Percentiles rank a stretch among this genome's conserved stretches.
Conservation (phyloP, 2,329 filamentous ascomycete genomes). For the Ophiognomonia clavigignenti-juglandacearum region DNA sequence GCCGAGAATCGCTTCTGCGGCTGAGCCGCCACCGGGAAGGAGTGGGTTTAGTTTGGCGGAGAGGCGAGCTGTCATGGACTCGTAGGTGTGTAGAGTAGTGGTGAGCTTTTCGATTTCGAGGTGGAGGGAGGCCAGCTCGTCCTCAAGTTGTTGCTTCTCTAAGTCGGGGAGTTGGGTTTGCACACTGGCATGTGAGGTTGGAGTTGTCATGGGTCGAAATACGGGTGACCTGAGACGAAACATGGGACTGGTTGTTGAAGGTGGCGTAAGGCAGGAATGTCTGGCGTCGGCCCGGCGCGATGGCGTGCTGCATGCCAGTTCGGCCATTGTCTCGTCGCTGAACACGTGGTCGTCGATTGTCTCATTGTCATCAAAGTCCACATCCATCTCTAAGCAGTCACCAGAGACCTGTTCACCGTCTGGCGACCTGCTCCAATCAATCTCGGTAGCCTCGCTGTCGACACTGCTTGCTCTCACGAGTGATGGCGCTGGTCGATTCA, state of each 20-base stretch:
- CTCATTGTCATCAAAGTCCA: slow-evolving; percentile 30
- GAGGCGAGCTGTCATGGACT: slow-evolving; percentile 33
- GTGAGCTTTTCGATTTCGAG: slow-evolving; percentile 45
- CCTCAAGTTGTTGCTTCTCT: slow-evolving; percentile 36
- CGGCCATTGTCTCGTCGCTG: slow-evolving; percentile 45
- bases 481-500: slow-evolving; percentile 12
- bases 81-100: slow-evolving; percentile 42
- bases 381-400: slow-evolving; percentile 36
- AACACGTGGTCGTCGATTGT: slow-evolving; percentile 30
- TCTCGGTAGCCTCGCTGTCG: slow-evolving; percentile 24
- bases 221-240: slow-evolving; percentile 32
- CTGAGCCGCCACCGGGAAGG: slow-evolving; percentile 16
- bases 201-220: slow-evolving; percentile 23
- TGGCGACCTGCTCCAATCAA: slow-evolving; percentile 45
- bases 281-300: slow-evolving; percentile 27
- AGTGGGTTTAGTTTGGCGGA: slow-evolving; percentile 30
- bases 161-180: slow-evolving; percentile 39
- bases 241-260: slow-evolving; percentile 48
- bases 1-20: slow-evolving; percentile 9
- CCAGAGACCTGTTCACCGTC: slow-evolving; percentile 42
- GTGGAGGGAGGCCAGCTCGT: slow-evolving; percentile 43
- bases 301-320: slow-evolving; percentile 49
- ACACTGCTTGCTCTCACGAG: slow-evolving; percentile 1
- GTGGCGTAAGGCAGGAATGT: slow-evolving; percentile 51
- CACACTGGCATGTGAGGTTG: slow-evolving; percentile 30